Percentiles rank a stretch among this genome's conserved stretches.
Conservation (phyloP, 139 green algal genomes). For the Chlorella sorokiniana region DNA sequence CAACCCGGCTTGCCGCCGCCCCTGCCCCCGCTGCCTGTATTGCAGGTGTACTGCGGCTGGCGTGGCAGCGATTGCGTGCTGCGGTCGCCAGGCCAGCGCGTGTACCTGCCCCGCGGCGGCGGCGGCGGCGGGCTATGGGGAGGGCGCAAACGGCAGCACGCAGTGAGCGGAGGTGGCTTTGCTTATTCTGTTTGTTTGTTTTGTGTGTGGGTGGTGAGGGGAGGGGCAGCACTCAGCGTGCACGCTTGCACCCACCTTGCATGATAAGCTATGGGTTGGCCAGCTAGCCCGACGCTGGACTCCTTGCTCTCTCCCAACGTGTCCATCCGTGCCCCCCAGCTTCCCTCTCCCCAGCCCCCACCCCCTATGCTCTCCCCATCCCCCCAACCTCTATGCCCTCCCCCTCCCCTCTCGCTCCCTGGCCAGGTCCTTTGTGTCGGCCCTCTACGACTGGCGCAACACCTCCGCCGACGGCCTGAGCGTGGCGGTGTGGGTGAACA, state of each 20-base stretch:
- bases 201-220: too few relatives aligned
- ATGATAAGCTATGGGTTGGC: too few relatives aligned
- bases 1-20: not conserved
- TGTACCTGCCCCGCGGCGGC: not conserved
- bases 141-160: not conserved
- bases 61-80: conserved; percentile 31
- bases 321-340: not conserved
- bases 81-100: not conserved
- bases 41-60: conserved; percentile 62
- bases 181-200: conserved; percentile 8
- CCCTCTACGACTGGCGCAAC: conserved; percentile 61
- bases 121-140: not conserved
- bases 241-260: too few relatives aligned
- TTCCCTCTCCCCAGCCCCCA: not conserved
- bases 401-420: not conserved
- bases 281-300: not conserved
- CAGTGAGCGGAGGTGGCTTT: conserved; percentile 12
- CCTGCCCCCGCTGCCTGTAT: conserved; percentile 2
- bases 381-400: not conserved
- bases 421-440: conserved; percentile 52
- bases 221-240: too few relatives aligned
- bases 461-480: conserved; percentile 37
- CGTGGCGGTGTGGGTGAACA: conserved; percentile 64
- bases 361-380: not conserved
- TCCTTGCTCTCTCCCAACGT: not conserved